These are phyloP conservation scores for Cenchrus purpureus DNA, from an alignment of 176 grass and related monocot species.

Conservation along the genomic window DNA sequence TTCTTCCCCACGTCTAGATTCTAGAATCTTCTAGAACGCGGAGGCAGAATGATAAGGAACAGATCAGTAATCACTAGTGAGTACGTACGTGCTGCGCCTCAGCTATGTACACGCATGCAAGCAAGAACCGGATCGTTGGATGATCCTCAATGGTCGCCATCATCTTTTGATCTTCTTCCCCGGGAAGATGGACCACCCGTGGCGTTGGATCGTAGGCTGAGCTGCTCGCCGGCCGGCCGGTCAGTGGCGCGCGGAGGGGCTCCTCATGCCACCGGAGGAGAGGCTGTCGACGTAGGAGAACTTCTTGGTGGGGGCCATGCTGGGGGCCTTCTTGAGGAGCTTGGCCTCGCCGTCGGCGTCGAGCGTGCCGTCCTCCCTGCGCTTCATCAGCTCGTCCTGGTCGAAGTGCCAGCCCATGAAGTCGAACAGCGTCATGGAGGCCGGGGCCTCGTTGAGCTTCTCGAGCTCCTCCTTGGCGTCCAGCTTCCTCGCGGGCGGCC, in stretches of 20 bases:
- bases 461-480: slow-evolving; percentile 84
- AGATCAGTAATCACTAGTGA: slow-evolving; percentile 1
- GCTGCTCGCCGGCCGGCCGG: not conserved
- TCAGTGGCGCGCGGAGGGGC: slow-evolving; percentile 80
- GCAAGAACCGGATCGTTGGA: not conserved
- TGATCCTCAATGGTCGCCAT: not conserved
- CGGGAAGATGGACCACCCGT: too few species aligned
- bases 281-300: slow-evolving; percentile 83
- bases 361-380: slow-evolving; percentile 53
- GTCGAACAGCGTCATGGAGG: slow-evolving; percentile 89
- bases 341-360: slow-evolving; percentile 54
- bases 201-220: not conserved
- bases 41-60: not conserved
- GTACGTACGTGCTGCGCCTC: slow-evolving; percentile 11
- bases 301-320: slow-evolving; percentile 66
- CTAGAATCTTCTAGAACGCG: not conserved
- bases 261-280: slow-evolving; percentile 64
- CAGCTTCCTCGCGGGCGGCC: slow-evolving; percentile 51
- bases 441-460: slow-evolving; percentile 69
- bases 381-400: slow-evolving; percentile 65
- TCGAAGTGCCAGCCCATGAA: slow-evolving; percentile 98
- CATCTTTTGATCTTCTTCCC: not conserved
- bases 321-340: slow-evolving; percentile 63
- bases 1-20: not conserved
- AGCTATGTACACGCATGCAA: slow-evolving; percentile 36